Evolutionary conservation across 352 stramenopile species (phyloP).

Genomic region (Hyaloperonospora brassicae): DNA sequence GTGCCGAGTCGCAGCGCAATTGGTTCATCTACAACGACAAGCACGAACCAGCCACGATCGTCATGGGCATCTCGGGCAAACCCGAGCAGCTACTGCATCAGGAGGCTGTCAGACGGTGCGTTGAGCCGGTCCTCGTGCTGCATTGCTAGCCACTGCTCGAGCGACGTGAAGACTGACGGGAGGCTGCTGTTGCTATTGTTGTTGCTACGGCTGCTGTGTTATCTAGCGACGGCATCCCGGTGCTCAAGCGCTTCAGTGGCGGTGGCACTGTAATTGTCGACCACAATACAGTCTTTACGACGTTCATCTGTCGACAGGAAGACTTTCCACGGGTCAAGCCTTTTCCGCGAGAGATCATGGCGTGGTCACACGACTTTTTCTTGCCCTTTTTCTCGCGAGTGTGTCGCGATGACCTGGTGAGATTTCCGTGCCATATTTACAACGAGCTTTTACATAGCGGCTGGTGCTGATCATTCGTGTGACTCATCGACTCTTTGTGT

Average conservation of each 20-base stretch:
- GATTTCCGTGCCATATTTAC: not conserved
- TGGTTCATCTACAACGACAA: slow-evolving; percentile 80
- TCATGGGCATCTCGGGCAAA: slow-evolving; percentile 95
- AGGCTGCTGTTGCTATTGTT: slow-evolving; percentile 1
- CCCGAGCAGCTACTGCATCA: slow-evolving; percentile 85
- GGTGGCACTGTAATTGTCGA: slow-evolving; percentile 97
- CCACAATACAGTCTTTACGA: slow-evolving; percentile 88
- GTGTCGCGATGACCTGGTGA: slow-evolving; percentile 25
- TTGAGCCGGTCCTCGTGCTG: slow-evolving; percentile 9
- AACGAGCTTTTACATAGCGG: no score
- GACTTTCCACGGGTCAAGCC: slow-evolving; percentile 67
- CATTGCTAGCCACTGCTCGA: not conserved
- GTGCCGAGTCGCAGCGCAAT: slow-evolving; percentile 72
- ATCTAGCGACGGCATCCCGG: slow-evolving; percentile 63
- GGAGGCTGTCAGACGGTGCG: slow-evolving; percentile 66
- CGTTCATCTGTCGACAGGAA: slow-evolving; percentile 85
- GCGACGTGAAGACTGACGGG: not conserved
- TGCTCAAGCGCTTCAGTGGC: slow-evolving; percentile 93
- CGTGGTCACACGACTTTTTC: slow-evolving; percentile 83
- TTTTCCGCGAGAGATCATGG: slow-evolving; percentile 90
- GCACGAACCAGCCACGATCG: slow-evolving; percentile 70
- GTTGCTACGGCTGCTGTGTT: not conserved
- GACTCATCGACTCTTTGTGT: not conserved
- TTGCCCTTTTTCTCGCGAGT: slow-evolving; percentile 65
- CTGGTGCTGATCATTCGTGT: slow-evolving; percentile 1